phyloP scores from a whole-genome alignment of 345 rosid species.

The Salix koriyanagi region DNA sequence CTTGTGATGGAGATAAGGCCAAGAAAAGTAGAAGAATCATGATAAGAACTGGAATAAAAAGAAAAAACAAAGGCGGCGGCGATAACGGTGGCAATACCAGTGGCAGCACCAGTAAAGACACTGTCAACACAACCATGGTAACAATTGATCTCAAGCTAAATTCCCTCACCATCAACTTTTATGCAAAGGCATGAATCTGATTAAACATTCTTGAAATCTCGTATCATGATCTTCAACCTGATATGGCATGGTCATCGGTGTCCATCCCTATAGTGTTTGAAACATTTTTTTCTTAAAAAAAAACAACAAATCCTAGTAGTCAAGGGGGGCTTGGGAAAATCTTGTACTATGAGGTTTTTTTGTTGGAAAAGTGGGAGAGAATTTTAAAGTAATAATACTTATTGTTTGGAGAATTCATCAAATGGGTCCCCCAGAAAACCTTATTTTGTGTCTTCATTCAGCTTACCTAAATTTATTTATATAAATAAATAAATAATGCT shows the following conservation, averaged over 20 bases:
- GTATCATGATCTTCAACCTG: neutral
- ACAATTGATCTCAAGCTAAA: conserved; percentile 5
- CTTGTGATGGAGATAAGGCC: conserved; percentile 15
- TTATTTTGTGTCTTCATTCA: conserved; percentile 6
- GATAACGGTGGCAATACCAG: conserved; percentile 23
- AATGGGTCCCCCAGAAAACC: neutral
- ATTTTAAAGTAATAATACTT: neutral
- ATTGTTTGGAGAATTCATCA: conserved; percentile 2
- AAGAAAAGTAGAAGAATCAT: conserved; percentile 18
- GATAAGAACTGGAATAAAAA: conserved; percentile 19
- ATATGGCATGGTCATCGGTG: neutral
- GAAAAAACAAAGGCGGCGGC: conserved; percentile 18
- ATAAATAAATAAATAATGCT: neutral
- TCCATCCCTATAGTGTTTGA: neutral
- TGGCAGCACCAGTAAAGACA: conserved; percentile 11
- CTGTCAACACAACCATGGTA: conserved; percentile 4
- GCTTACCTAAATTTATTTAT: neutral
- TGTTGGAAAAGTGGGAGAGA: neutral
- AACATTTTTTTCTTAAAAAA: neutral
- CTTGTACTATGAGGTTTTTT: neutral
- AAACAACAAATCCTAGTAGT: neutral
- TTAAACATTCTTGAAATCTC: neutral
- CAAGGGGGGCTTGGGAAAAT: neutral
- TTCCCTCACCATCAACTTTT: neutral
- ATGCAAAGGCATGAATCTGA: neutral